phyloP scores from a whole-genome alignment of 192 early-diverging fungal species.

The Obelidium mucronatum region DNA sequence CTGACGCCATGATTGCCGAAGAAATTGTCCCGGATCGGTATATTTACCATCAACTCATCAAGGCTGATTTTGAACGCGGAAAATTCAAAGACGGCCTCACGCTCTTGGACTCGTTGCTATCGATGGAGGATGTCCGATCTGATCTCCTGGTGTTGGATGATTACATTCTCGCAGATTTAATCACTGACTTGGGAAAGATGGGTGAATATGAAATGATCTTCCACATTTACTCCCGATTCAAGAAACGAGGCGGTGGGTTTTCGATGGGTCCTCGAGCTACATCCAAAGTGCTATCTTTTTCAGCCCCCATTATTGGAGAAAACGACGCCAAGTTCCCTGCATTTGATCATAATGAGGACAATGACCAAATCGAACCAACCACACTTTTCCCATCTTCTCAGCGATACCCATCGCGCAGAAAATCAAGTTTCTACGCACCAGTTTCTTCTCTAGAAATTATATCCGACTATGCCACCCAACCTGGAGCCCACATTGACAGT shows the following conservation, averaged over 20 bases:
- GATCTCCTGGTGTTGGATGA: not conserved
- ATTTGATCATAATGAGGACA: not conserved
- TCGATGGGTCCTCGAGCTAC: not conserved
- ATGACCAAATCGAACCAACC: not conserved
- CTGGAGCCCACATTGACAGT: not conserved
- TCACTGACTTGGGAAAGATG: not conserved
- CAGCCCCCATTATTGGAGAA: not conserved
- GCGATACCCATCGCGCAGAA: not conserved
- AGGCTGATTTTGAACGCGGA: slow-evolving; percentile 10
- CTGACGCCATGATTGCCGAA: not conserved
- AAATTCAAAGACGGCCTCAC: slow-evolving; percentile 1
- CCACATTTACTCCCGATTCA: not conserved
- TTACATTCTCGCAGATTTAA: not conserved
- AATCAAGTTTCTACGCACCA: slow-evolving; percentile 9
- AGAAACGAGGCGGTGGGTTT: not conserved
- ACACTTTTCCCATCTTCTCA: not conserved
- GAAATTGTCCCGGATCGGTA: slow-evolving; percentile 1
- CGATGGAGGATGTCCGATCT: not conserved
- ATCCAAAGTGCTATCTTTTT: slow-evolving; percentile 1
- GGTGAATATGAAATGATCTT: slow-evolving; percentile 18
- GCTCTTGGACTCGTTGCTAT: not conserved
- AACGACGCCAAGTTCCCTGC: too few species aligned
- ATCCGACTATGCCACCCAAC: not conserved
- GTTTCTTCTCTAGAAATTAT: not conserved
- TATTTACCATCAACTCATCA: slow-evolving; percentile 21